Evolutionary conservation across 1,284 basidiomycete genomes (phyloP).

Genomic region (Singerocomus inundabilis): DNA sequence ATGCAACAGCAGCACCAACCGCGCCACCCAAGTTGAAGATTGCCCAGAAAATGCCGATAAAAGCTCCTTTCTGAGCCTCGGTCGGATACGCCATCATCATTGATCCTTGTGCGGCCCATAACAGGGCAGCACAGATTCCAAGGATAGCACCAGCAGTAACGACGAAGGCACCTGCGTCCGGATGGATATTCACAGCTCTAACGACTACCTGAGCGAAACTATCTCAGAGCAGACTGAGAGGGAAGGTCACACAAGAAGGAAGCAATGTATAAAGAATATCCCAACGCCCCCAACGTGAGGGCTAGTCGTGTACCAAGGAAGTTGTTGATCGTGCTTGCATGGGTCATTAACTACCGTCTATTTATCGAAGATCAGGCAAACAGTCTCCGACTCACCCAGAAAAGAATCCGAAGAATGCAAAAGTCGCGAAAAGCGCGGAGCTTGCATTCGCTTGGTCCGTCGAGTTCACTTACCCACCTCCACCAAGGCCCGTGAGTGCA

Average conservation of each 20-base stretch:
- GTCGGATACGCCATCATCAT: slow-evolving; percentile 66
- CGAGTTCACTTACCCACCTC: slow-evolving; percentile 38
- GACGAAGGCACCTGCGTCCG: slow-evolving; percentile 43
- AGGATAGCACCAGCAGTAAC: slow-evolving; percentile 59
- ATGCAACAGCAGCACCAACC: slow-evolving; percentile 58
- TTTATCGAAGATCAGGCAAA: too few relatives aligned
- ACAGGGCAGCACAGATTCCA: slow-evolving; percentile 61
- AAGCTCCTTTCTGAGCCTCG: slow-evolving; percentile 56
- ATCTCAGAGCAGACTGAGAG: not conserved
- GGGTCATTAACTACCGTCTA: not conserved
- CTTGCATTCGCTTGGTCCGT: slow-evolving; percentile 37
- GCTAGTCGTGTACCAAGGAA: slow-evolving; percentile 53
- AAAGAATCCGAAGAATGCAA: slow-evolving; percentile 47
- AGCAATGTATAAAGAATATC: slow-evolving; percentile 57
- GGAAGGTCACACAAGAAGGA: slow-evolving; percentile 41
- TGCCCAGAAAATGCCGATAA: slow-evolving; percentile 66
- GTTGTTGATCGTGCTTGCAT: slow-evolving; percentile 48
- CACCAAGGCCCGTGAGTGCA: slow-evolving; percentile 39
- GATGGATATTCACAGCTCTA: slow-evolving; percentile 47
- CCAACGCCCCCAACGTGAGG: slow-evolving; percentile 51
- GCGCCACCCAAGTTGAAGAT: slow-evolving; percentile 69
- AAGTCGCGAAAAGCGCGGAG: slow-evolving; percentile 44
- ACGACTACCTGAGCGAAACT: not conserved
- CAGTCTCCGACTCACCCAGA: slow-evolving; percentile 35
- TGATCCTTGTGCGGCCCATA: slow-evolving; percentile 67